A percentile compares a stretch with the other conserved stretches of the same genome.
Evolutionary conservation across 495 filamentous ascomycete genomes (phyloP).

Genomic region (Neohortaea acidophila): DNA sequence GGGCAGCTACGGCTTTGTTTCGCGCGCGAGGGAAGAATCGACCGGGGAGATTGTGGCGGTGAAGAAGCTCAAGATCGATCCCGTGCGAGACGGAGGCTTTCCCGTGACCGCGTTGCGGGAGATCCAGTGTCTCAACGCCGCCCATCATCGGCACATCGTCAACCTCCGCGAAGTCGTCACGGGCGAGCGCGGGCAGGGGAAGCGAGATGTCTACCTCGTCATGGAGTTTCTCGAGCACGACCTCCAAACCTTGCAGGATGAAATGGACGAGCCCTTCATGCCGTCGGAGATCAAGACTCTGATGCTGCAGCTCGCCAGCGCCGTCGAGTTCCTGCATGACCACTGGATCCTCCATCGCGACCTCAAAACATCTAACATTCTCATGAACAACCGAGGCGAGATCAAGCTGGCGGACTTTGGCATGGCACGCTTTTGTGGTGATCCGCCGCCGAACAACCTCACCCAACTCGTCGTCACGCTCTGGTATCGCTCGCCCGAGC

Average conservation of each 20-base stretch:
- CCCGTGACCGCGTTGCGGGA: constrained; percentile 86
- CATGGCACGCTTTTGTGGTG: constrained; percentile 82
- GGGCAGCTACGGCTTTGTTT: constrained; percentile 89
- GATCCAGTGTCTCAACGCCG: constrained; percentile 55
- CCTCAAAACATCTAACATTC: constrained; percentile 89
- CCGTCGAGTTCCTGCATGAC: constrained; percentile 70
- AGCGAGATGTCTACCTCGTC: constrained; percentile 82
- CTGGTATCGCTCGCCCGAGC: constrained; percentile 89
- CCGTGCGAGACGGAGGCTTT: constrained; percentile 58
- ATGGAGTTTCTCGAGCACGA: constrained; percentile 99
- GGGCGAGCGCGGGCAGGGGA: constrained; percentile 42
- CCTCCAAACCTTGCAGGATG: constrained; percentile 81
- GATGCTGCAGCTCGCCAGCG: constrained; percentile 64
- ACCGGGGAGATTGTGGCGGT: constrained; percentile 83
- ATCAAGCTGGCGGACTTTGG: constrained; percentile 97
- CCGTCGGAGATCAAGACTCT: constrained; percentile 88
- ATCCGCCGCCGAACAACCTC: constrained; percentile 57
- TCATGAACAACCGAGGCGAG: constrained; percentile 87
- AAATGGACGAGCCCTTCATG: constrained; percentile 88
- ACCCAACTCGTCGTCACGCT: constrained; percentile 93
- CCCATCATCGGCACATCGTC: constrained; percentile 62
- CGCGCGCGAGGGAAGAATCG: constrained; percentile 59
- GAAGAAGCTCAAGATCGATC: constrained; percentile 89
- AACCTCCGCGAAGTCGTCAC: constrained; percentile 73
- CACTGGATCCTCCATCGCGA: constrained; percentile 94